Evolutionary conservation across 164 flowering plant genomes (phyloP).

Genomic region (Aristolochia californica): DNA sequence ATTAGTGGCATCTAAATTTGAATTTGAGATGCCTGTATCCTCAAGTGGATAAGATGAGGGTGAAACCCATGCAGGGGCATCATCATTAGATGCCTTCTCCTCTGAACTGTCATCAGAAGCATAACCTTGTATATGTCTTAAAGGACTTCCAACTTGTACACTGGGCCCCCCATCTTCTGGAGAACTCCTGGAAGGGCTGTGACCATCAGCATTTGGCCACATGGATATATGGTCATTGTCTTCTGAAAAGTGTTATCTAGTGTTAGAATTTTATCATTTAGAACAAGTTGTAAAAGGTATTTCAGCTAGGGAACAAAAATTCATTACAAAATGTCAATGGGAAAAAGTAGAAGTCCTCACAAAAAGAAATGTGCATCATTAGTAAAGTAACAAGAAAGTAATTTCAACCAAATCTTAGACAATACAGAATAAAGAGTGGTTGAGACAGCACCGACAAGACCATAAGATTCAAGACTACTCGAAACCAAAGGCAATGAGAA

Average conservation of each 20-base stretch:
- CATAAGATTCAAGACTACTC: too few species aligned
- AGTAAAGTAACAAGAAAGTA: too few species aligned
- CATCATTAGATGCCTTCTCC: conserved; percentile 18
- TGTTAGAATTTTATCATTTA: conserved; percentile 7
- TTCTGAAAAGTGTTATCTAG: conserved; percentile 10
- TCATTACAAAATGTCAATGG: too few species aligned
- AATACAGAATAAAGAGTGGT: too few species aligned
- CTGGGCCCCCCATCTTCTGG: conserved; percentile 11
- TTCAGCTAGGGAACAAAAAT: too few species aligned
- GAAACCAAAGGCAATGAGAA: too few species aligned
- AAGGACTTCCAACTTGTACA: conserved; percentile 28
- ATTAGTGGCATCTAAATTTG: neutral
- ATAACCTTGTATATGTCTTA: conserved; percentile 52
- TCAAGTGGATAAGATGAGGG: conserved; percentile 3
- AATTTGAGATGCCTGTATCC: neutral
- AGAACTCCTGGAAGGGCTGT: conserved; percentile 5
- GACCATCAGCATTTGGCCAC: conserved; percentile 5
- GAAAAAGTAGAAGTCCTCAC: too few species aligned
- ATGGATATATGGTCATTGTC: conserved; percentile 5
- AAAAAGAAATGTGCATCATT: too few species aligned
- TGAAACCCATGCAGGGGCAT: conserved; percentile 14
- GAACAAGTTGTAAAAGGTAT: neutral
- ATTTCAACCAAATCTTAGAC: too few species aligned
- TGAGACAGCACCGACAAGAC: too few species aligned
- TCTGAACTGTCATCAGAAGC: conserved; percentile 57